phyloP scores from a whole-genome alignment of 2,329 filamentous ascomycete genomes.

The Colletotrichum cuscutae region DNA sequence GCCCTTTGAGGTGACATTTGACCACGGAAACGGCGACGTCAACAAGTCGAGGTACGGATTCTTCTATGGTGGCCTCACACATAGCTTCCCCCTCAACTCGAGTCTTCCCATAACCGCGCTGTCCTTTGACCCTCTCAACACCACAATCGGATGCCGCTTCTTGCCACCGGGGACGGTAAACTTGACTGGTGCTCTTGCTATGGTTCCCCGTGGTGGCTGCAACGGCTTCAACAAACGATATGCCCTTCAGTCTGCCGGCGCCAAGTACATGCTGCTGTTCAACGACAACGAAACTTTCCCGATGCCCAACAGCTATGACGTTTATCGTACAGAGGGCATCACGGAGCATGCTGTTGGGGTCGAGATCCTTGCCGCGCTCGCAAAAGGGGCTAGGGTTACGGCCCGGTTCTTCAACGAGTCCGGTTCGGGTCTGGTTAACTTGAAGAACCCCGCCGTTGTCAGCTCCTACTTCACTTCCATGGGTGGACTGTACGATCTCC shows the following conservation, averaged over 20 bases:
- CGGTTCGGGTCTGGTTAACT: neutral
- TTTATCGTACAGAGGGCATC: neutral
- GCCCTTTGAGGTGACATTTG: conserved; percentile 26
- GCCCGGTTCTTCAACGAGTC: conserved; percentile 15
- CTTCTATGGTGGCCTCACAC: conserved; percentile 6
- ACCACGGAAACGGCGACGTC: neutral
- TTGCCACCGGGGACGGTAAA: conserved; percentile 49
- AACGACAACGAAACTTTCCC: conserved; percentile 40
- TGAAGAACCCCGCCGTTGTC: conserved; percentile 6
- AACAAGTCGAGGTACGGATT: conserved; percentile 24
- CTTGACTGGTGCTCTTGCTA: conserved; percentile 51
- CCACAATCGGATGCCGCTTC: conserved; percentile 50
- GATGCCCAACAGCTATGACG: conserved; percentile 1
- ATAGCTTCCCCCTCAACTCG: conserved; percentile 10
- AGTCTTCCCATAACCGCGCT: conserved; percentile 40
- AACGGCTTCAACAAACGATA: conserved; percentile 43
- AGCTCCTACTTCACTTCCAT: conserved; percentile 56
- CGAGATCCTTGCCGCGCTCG: conserved; percentile 3
- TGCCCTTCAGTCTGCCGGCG: conserved; percentile 50
- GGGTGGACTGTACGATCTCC: conserved; percentile 62
- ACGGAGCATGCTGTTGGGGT: neutral
- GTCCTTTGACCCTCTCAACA: conserved; percentile 36
- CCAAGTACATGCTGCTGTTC: conserved; percentile 53
- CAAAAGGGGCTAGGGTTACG: conserved; percentile 5
- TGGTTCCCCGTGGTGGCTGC: conserved; percentile 42